Base-by-base conservation (phyloP, 2,329 filamentous ascomycete genomes). In the Talaromyces sp. region DNA sequence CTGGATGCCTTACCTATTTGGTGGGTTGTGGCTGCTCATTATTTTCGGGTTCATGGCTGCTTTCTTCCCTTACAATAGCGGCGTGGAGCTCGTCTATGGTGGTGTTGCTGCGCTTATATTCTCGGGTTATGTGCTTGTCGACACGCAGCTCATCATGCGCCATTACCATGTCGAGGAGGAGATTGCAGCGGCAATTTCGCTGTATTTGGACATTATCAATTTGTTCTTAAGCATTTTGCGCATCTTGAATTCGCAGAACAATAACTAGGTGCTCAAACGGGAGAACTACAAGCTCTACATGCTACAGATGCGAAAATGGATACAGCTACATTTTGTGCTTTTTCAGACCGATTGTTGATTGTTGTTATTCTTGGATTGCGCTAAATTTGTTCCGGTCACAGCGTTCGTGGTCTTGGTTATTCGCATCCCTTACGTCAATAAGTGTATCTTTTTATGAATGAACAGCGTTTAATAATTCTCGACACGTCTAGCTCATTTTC, bases 151-250 rank as follows among this genome's bases (percentile, higher is more conserved):
- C 72, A 88, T 99, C 68, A 90, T 99, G 87, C 88, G 93, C 74
- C 91, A 97, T 79, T 95, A 97, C 80, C 94, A 98, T 74, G 92
- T 97, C 61, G 95, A 99, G 81, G 94, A 97, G 85, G 93, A 97
- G 84, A 97, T 98, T 76, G 93, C 93, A 7, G 94, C 94, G 59
- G 89, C 92, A 10, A 97, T 99, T 78, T 95, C 91, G 75, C 85
- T 99, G 58, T 99, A 99, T 78, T 86, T 99, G 59, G 94, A 98
- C 78, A 89, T 98, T 69, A 92, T 98, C 83, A 99, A 99, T 85
- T 80, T 99, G 70, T 99, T 99, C 87, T 84, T 99, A 70, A 90
- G 92, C 62, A 99, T 99, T 74, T 84, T 99, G 74, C 87, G 95
- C 74, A 98, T 99, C 72, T 84, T 99, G 74, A 99, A 99, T 84